Evolutionary conservation across 106 monocot species (phyloP).

Genomic region (Dendrobium huoshanense): DNA sequence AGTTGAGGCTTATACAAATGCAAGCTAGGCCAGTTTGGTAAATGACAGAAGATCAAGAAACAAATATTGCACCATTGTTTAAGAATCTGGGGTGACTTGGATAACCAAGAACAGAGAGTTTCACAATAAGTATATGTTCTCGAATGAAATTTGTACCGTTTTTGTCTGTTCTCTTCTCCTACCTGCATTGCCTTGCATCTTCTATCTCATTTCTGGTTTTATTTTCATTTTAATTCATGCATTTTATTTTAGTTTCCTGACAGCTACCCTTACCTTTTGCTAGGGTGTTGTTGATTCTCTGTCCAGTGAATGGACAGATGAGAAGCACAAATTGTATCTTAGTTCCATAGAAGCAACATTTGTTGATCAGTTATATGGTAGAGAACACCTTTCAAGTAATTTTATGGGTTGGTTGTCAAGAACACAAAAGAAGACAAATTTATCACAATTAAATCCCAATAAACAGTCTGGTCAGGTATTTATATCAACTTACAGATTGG

Average conservation of each 20-base stretch:
- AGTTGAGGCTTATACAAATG: too few relatives aligned
- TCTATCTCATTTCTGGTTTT: not conserved
- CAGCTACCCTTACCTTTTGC: not conserved
- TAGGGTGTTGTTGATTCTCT: conserved; percentile 28
- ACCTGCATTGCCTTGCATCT: not conserved
- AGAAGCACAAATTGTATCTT: conserved; percentile 74
- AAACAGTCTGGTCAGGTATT: conserved; percentile 40
- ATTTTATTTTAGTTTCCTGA: not conserved
- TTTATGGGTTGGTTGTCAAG: conserved; percentile 27
- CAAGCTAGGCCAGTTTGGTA: too few relatives aligned
- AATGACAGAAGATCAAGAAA: too few relatives aligned
- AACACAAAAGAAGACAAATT: conserved; percentile 21
- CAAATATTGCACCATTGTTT: too few relatives aligned
- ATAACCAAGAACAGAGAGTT: too few relatives aligned
- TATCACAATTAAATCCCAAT: conserved; percentile 10
- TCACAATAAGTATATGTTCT: too few relatives aligned
- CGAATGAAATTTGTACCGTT: too few relatives aligned
- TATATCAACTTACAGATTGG: not conserved
- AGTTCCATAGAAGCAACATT: conserved; percentile 87
- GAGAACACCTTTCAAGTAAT: conserved; percentile 20
- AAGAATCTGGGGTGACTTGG: too few relatives aligned
- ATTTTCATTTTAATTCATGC: not conserved
- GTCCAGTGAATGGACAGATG: conserved; percentile 70
- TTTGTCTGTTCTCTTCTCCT: too few relatives aligned
- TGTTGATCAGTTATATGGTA: conserved; percentile 57